These are phyloP conservation scores for Podaxis rugospora DNA, from an alignment of 768 basidiomycete genomes.

Conservation along the genomic window DNA sequence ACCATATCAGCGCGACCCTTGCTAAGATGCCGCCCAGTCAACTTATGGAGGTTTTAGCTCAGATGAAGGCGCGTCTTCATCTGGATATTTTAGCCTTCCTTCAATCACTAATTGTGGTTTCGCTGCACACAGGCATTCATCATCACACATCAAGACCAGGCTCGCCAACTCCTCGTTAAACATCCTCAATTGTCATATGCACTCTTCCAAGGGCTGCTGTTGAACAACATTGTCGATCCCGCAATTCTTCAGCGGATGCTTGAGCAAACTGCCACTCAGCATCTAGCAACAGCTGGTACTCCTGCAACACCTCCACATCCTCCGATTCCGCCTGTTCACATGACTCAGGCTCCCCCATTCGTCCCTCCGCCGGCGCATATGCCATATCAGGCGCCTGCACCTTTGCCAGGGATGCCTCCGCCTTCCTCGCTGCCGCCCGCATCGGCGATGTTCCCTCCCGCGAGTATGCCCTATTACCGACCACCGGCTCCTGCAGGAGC, in stretches of 20 bases:
- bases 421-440: constrained; percentile 20
- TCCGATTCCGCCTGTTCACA: constrained; percentile 25
- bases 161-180: constrained; percentile 66
- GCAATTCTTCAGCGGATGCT: constrained; percentile 73
- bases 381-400: constrained; percentile 28
- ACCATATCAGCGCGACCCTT: constrained; percentile 82
- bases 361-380: constrained; percentile 27
- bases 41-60: constrained; percentile 90
- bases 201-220: constrained; percentile 87
- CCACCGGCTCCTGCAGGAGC: constrained; percentile 5
- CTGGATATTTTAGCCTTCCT: constrained; percentile 15
- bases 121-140: constrained; percentile 72
- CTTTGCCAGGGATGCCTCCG: constrained; percentile 26
- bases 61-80: constrained; percentile 81
- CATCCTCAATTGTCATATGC: constrained; percentile 97
- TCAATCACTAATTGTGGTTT: constrained; percentile 1
- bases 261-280: constrained; percentile 29
- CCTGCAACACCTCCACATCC: constrained; percentile 21
- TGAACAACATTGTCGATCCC: constrained; percentile 92
- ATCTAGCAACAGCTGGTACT: constrained; percentile 15
- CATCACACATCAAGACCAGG: constrained; percentile 87
- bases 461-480: constrained; percentile 25
- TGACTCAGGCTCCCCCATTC: constrained; percentile 46
- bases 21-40: constrained; percentile 81
- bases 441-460: constrained; percentile 27